Percentiles rank a stretch among this genome's conserved stretches.
Evolutionary conservation across 1,284 basidiomycete genomes (phyloP).

Genomic region (Pseudozyma tsukubaensis): DNA sequence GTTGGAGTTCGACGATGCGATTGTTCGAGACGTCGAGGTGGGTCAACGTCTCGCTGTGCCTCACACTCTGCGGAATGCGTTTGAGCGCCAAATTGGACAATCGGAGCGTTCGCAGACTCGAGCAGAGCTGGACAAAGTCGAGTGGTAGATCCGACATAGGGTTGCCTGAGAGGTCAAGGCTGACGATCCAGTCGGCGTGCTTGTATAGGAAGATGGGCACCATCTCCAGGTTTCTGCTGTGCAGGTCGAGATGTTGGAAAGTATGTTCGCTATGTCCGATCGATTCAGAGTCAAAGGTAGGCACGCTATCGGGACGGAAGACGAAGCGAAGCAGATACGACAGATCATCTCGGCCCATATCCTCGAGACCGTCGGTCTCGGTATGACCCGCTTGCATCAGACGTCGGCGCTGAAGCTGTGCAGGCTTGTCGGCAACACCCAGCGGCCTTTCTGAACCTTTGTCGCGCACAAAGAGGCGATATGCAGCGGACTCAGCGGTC

Average conservation of each 20-base stretch:
- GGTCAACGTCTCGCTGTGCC: conserved; percentile 79
- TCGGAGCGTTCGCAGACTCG: conserved; percentile 83
- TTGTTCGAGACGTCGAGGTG: conserved; percentile 93
- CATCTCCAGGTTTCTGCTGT: conserved; percentile 83
- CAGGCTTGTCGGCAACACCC: conserved; percentile 81
- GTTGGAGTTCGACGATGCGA: conserved; percentile 87
- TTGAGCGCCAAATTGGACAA: conserved; percentile 96
- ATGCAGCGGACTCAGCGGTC: conserved; percentile 53
- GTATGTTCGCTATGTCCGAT: conserved; percentile 63
- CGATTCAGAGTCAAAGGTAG: conserved; percentile 58
- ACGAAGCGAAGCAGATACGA: conserved; percentile 90
- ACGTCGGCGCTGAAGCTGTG: conserved; percentile 84
- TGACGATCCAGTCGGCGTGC: conserved; percentile 86
- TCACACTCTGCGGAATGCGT: conserved; percentile 86
- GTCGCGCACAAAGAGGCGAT: conserved; percentile 66
- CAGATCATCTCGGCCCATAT: conserved; percentile 84
- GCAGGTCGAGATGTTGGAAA: conserved; percentile 87
- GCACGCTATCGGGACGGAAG: conserved; percentile 75
- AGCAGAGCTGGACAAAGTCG: conserved; percentile 94
- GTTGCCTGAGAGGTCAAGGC: conserved; percentile 90
- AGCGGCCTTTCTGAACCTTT: conserved; percentile 66
- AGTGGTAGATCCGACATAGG: conserved; percentile 95
- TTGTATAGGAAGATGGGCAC: conserved; percentile 90
- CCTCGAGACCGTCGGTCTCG: conserved; percentile 80
- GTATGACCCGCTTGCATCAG: conserved; percentile 93